phyloP scores from a whole-genome alignment of 2,329 filamentous ascomycete species.

The Scytalidium sp. region DNA sequence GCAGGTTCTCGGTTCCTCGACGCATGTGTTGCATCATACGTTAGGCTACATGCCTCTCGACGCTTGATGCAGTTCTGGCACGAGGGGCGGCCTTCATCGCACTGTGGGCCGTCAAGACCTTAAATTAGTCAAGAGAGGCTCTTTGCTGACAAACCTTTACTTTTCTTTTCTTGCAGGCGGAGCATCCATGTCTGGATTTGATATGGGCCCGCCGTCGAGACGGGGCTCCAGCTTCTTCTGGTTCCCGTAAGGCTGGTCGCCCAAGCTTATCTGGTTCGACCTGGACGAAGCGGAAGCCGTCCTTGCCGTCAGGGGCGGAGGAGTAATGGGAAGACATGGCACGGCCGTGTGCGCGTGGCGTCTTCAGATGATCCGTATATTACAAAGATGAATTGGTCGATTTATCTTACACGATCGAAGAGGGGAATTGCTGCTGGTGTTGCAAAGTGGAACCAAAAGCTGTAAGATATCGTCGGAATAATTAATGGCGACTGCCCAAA shows the following conservation, averaged over 20 bases:
- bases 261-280: background rate
- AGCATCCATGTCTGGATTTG: background rate
- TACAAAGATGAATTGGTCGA: no score
- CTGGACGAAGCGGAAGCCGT: background rate
- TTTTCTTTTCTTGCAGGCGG: background rate
- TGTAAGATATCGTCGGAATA: no score
- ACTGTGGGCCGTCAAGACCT: background rate
- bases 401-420: no score
- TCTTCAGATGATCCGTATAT: no score
- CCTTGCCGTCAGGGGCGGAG: background rate
- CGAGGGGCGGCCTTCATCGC: background rate
- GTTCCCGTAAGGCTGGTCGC: background rate
- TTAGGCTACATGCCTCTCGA: background rate
- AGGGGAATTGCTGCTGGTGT: no score
- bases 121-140: background rate
- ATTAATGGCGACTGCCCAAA: no score
- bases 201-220: background rate
- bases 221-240: background rate
- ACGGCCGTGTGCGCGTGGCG: no score
- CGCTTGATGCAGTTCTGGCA: background rate
- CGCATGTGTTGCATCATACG: background rate
- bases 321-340: background rate
- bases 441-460: no score
- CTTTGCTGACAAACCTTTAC: background rate
- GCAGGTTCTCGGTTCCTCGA: background rate